phyloP scores from a whole-genome alignment of 225 moss, liverwort and hornwort genomes.

The Sphagnum tenellum region DNA sequence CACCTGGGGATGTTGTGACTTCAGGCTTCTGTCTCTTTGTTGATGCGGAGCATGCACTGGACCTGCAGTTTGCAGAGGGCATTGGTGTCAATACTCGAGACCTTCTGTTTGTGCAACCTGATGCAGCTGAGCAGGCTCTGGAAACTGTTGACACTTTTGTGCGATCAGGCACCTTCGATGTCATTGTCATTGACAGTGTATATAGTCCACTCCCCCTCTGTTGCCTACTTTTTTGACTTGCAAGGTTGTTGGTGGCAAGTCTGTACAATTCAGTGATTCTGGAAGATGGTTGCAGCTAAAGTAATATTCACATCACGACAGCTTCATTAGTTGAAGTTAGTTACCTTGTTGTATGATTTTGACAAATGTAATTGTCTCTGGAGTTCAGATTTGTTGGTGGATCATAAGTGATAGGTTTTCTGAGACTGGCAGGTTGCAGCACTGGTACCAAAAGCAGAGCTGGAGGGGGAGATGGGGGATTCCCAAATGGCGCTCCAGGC shows the following conservation, averaged over 20 bases:
- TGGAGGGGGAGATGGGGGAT: conserved; percentile 82
- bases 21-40: conserved; percentile 69
- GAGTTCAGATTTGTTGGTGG: not conserved
- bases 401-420: not conserved
- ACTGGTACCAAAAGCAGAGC: conserved; percentile 76
- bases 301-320: not conserved
- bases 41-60: conserved; percentile 81
- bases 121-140: conserved; percentile 69
- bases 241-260: not conserved
- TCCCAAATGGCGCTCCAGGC: conserved; percentile 76
- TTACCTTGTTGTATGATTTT: not conserved
- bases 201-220: conserved; percentile 13
- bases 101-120: conserved; percentile 73
- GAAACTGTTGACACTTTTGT: conserved; percentile 71
- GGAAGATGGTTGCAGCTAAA: not conserved
- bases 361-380: not conserved
- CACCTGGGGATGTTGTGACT: no score
- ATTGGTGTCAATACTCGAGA: conserved; percentile 59
- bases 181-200: conserved; percentile 86
- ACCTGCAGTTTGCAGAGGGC: conserved; percentile 68
- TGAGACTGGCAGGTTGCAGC: conserved; percentile 58
- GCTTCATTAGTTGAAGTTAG: not conserved
- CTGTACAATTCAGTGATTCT: not conserved
- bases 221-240: conserved; percentile 2
- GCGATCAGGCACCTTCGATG: conserved; percentile 54